Conservation (phyloP, 345 rosid species). For the Psidium friedrichsthalianum region DNA sequence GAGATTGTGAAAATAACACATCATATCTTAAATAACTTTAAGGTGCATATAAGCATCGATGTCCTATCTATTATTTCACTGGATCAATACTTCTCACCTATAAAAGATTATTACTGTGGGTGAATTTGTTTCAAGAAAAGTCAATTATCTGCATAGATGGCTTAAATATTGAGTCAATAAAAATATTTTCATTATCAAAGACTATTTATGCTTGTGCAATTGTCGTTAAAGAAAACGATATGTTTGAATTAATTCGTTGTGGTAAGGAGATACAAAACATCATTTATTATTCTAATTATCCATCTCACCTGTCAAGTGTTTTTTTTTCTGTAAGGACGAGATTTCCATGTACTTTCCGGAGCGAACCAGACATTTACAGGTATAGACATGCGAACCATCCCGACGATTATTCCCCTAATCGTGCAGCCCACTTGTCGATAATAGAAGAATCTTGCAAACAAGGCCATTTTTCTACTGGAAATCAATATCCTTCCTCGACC, state of each 20-base stretch:
- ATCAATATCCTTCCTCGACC: neutral
- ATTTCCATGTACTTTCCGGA: neutral
- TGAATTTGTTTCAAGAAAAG: neutral
- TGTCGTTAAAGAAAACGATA: neutral
- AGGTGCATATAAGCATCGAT: neutral
- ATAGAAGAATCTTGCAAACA: neutral
- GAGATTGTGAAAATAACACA: neutral
- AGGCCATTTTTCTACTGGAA: neutral
- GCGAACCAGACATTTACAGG: neutral
- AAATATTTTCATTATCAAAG: neutral
- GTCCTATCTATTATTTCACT: neutral
- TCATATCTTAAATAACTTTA: neutral
- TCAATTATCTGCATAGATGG: neutral
- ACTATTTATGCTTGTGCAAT: neutral
- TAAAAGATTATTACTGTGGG: too few relatives aligned
- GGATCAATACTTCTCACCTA: neutral
- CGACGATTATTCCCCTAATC: neutral
- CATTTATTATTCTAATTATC: neutral
- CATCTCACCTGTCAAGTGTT: neutral
- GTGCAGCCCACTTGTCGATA: neutral
- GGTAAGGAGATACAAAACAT: neutral
- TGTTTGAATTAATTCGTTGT: neutral
- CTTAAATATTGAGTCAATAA: neutral
- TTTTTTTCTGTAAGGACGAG: neutral
- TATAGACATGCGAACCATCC: neutral